Evolutionary conservation across 2,329 filamentous ascomycete species (phyloP), one percentile per base, ranked within the genome.

Genomic region (Calonectria hongkongensis): DNA sequence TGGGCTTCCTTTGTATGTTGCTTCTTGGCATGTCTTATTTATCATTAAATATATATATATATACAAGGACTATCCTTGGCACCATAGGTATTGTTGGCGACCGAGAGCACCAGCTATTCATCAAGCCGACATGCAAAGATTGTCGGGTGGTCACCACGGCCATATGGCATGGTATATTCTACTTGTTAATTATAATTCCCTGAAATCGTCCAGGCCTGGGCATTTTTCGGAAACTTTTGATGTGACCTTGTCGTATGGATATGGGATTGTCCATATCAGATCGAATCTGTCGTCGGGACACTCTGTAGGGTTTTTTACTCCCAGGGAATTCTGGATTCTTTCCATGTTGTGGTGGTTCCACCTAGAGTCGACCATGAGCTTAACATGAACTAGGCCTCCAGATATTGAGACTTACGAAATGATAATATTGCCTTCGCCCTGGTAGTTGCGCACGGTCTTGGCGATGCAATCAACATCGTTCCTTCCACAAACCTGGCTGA

Each of bases 331-430:
- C 54, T 60, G 54, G 25, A 60, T 60, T 60, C 21, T 60, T 33
- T 60, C 54, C 54, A 60, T 60, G 21, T 60, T 60, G 54, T 41
- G n/a, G 33, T 60, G 54, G 15, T 60, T 60, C 54, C 54, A 60
- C 7, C 54, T 60, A 21, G 21, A 21, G 21, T 4, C 18, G 3
- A 7, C 13, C 39, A 15, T 60, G 8, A 60, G 21, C 54, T 18
- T 15, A 41, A 27, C 21, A 8, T 13, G 33, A 2, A 27, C 6
- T 7, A 12, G 12, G 10, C 18, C 33, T 41, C 33, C 18, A 7
- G 4, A 18, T 21, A 3, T 48, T 7, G 21, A 27, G 13, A 60
- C 54, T 41, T 60, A 60, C 54, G 54, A 60, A 25, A 60, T 60
- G 10, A 60, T 36, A 60, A 60, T 60, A 18, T 60, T 60, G 21